Conservation (phyloP, 768 basidiomycete genomes). For the Mycena albidolilacea region DNA sequence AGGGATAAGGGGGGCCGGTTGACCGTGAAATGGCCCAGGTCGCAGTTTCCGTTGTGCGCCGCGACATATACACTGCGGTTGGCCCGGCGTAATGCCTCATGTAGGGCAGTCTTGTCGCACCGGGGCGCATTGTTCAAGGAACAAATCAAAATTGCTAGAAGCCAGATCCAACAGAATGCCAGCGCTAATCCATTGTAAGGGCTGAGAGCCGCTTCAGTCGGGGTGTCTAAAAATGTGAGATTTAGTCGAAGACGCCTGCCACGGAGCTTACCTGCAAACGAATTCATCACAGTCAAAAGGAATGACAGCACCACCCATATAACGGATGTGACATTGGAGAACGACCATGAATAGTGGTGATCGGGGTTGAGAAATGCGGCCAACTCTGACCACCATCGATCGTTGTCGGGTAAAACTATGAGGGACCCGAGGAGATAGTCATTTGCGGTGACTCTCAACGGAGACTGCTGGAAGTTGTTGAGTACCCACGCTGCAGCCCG, state of each 20-base stretch:
- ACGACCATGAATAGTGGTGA: slow-evolving; percentile 51
- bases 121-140: background rate
- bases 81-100: background rate
- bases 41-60: background rate
- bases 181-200: background rate
- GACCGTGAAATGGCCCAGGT: background rate
- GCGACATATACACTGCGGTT: background rate
- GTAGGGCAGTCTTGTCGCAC: background rate
- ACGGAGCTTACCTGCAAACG: background rate
- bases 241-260: background rate
- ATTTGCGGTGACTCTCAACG: background rate
- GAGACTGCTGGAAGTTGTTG: background rate
- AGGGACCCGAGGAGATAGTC: slow-evolving; percentile 23
- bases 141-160: slow-evolving; percentile 4
- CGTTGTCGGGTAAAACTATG: slow-evolving; percentile 30
- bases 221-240: background rate
- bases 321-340: background rate
- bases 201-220: background rate
- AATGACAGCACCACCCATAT: background rate
- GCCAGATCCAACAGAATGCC: slow-evolving; percentile 7
- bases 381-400: slow-evolving; percentile 29
- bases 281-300: background rate
- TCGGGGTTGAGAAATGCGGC: slow-evolving; percentile 3
- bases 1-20: background rate
- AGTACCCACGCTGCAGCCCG: background rate